phyloP scores from a whole-genome alignment of 192 early-diverging fungal genomes.

The Obelidium mucronatum region DNA sequence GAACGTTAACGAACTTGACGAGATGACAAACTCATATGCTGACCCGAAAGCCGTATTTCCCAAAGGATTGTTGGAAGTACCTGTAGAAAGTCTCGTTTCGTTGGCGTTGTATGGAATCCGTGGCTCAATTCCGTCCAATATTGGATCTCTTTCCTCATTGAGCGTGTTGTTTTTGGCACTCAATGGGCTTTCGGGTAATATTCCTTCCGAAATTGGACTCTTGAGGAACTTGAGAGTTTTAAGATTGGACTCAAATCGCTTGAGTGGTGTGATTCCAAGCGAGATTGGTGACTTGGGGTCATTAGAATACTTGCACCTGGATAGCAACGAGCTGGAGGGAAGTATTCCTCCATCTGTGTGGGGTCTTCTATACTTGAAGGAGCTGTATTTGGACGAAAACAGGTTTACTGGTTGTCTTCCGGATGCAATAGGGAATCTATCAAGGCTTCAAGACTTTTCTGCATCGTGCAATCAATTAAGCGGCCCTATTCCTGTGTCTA shows the following conservation, averaged over 20 bases:
- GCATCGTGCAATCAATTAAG: not conserved
- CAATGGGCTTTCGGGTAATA: not conserved
- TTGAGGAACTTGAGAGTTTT: not conserved
- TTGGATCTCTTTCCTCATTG: no score
- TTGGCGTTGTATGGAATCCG: no score
- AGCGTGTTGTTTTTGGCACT: not conserved
- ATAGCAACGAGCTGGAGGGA: not conserved
- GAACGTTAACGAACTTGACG: no score
- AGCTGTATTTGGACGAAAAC: not conserved
- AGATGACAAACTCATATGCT: no score
- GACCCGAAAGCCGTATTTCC: no score
- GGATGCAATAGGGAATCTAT: not conserved
- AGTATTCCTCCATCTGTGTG: not conserved
- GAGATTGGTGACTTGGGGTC: no score
- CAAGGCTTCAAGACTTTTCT: not conserved
- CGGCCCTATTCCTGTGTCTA: not conserved
- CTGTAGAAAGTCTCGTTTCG: no score
- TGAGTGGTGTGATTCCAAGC: no score
- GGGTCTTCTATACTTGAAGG: not conserved
- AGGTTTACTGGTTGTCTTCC: not conserved
- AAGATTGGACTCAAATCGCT: no score
- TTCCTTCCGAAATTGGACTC: not conserved
- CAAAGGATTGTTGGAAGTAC: no score
- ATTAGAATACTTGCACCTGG: no score
- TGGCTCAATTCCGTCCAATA: no score